Evolutionary conservation across 495 filamentous ascomycete species (phyloP).

Genomic region (Daldinia childiae): DNA sequence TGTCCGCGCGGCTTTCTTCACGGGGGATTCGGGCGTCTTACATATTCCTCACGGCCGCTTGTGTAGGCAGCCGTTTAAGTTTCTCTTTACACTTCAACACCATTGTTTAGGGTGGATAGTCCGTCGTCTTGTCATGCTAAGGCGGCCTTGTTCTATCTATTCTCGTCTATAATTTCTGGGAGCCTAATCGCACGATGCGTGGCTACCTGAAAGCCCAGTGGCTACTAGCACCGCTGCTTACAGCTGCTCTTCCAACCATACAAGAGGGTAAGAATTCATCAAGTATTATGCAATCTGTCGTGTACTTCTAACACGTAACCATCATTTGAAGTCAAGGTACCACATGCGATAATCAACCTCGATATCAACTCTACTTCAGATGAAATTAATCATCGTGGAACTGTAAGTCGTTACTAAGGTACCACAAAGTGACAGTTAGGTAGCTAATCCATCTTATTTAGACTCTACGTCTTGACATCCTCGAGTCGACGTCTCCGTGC

Average conservation of each 20-base stretch:
- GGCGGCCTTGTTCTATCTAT: slow-evolving; percentile 18
- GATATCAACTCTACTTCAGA: slow-evolving; percentile 19
- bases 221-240: slow-evolving; percentile 48
- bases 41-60: slow-evolving; percentile 31
- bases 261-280: slow-evolving; percentile 20
- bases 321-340: slow-evolving; percentile 10
- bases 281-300: slow-evolving; percentile 10
- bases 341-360: slow-evolving; percentile 39
- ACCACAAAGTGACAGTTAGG: neutral
- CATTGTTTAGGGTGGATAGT: slow-evolving; percentile 23
- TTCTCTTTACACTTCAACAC: slow-evolving; percentile 11
- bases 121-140: slow-evolving; percentile 37
- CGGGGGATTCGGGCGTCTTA: slow-evolving; percentile 30
- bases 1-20: slow-evolving; percentile 39
- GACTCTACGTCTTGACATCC: slow-evolving; percentile 49
- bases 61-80: slow-evolving; percentile 44
- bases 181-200: slow-evolving; percentile 46
- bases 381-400: slow-evolving; percentile 15
- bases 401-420: slow-evolving; percentile 31
- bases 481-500: slow-evolving; percentile 48
- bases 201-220: slow-evolving; percentile 43
- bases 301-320: slow-evolving; percentile 21
- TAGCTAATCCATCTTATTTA: slow-evolving; percentile 4
- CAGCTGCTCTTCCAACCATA: slow-evolving; percentile 29
- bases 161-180: slow-evolving; percentile 15